Evolutionary conservation across 164 flowering plant genomes (phyloP).

Genomic region (Nelumbo lutea): DNA sequence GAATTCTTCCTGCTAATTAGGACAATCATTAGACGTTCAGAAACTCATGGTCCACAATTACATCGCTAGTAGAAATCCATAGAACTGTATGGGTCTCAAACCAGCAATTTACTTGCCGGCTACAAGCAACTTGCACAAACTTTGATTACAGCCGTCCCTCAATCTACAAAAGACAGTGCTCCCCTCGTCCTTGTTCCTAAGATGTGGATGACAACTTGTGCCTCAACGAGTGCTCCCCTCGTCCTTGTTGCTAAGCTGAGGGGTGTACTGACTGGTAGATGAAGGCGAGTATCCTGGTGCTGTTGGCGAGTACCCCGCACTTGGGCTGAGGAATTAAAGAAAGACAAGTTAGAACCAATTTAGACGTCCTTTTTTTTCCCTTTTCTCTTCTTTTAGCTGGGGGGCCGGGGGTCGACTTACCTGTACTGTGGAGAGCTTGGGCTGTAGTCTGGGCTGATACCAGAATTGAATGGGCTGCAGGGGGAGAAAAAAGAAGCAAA

Average conservation of each 20-base stretch:
- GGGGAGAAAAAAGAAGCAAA: not conserved
- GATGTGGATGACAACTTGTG: not conserved
- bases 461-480: slow-evolving; percentile 77
- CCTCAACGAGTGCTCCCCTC: slow-evolving; percentile 24
- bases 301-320: slow-evolving; percentile 95
- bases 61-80: too few relatives aligned
- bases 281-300: slow-evolving; percentile 97
- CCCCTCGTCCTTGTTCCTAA: too few relatives aligned
- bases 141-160: too few relatives aligned
- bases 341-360: not conserved
- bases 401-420: slow-evolving; percentile 22
- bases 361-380: not conserved
- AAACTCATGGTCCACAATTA: too few relatives aligned
- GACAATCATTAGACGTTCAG: too few relatives aligned
- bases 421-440: slow-evolving; percentile 94
- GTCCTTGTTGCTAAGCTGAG: slow-evolving; percentile 56
- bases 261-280: slow-evolving; percentile 85
- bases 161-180: too few relatives aligned
- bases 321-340: slow-evolving; percentile 48
- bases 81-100: too few relatives aligned
- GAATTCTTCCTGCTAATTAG: too few relatives aligned
- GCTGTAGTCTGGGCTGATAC: slow-evolving; percentile 71
- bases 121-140: too few relatives aligned
- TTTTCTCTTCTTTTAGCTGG: not conserved
- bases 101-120: too few relatives aligned